Percentiles rank a stretch among this genome's conserved stretches.
These are phyloP conservation scores for Hericium erinaceus DNA, from an alignment of 768 basidiomycete species.

Conservation along the genomic window DNA sequence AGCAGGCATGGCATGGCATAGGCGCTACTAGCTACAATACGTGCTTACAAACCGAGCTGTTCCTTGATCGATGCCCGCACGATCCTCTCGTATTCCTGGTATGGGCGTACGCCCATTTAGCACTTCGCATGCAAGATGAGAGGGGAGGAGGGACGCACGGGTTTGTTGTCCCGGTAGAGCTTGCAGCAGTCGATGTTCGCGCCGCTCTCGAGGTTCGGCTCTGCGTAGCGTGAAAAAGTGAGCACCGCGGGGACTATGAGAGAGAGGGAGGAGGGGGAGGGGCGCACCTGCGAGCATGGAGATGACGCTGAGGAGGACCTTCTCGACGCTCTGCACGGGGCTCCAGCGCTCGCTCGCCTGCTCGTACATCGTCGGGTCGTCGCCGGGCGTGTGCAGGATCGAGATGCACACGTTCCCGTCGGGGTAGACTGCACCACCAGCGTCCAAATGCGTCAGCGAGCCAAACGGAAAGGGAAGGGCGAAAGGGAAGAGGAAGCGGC, in stretches of 20 bases:
- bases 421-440: constrained; percentile 62
- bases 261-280: neutral
- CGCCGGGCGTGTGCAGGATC: constrained; percentile 90
- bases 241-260: neutral
- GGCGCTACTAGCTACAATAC: neutral
- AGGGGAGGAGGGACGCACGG: constrained; percentile 24
- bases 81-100: constrained; percentile 76
- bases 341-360: constrained; percentile 95
- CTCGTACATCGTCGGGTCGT: constrained; percentile 90
- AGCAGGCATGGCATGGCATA: too few species aligned
- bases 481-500: neutral
- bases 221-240: constrained; percentile 31
- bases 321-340: constrained; percentile 97
- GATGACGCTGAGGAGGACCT: constrained; percentile 91
- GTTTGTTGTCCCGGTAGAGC: constrained; percentile 81
- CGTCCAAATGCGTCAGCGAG: neutral
- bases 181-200: constrained; percentile 98
- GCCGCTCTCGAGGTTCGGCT: constrained; percentile 95
- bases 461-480: neutral
- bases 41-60: constrained; percentile 65
- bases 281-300: constrained; percentile 88
- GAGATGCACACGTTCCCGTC: constrained; percentile 98
- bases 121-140: neutral
- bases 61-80: constrained; percentile 78
- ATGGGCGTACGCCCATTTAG: neutral